Base-by-base conservation (phyloP, 2,329 filamentous ascomycete species). In the Blumeria hordei region DNA sequence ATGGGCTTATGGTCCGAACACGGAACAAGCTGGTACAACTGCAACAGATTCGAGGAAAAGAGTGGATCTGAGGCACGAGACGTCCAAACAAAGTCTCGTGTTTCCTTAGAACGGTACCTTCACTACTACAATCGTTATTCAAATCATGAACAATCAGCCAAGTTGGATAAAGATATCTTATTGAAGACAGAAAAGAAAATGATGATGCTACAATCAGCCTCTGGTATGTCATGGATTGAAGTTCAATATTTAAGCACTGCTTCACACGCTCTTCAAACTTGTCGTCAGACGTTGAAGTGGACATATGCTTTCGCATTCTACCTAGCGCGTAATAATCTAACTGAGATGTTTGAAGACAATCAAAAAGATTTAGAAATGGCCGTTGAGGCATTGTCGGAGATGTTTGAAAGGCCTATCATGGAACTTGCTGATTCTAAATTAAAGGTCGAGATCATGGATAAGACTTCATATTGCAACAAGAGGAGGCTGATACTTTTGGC, bases 111-210 rank as follows among this genome's bases (percentile, higher is more conserved):
- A 68, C 80, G 92, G n/a, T 98, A 98, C 60, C 72, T 98, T 7
- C 88, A 98, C 67, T 98, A 98, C 72, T 98, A 98, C 72, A 98
- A 98, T 66, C 85, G 92, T 52, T 98, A 96, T 64, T 90, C 92
- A 59, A 98, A 98, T 69, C 92, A 98, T 70, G 92, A 98, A 68
- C 92, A 96, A 68, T 95, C 88, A 0, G 92, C 92, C 8, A 90
- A 90, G 62, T 76, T 98, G 16, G 92, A 98, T 69, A 95, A 88
- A 70, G 92, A 98, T 67, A 84, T 96, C 54, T 94, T 88, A 61
- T 74, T 84, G 53, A 95, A 95, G 75, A 96, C 92, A 0, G 90
- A 98, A 69, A 94, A 90, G 76, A 98, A 98, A 74, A 98, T 98
- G 92, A 85, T 90, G 34, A 85, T 92, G 67, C 75, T 98, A 45